Conservation (phyloP, 2,329 filamentous ascomycete genomes). For the Claviceps capensis region DNA sequence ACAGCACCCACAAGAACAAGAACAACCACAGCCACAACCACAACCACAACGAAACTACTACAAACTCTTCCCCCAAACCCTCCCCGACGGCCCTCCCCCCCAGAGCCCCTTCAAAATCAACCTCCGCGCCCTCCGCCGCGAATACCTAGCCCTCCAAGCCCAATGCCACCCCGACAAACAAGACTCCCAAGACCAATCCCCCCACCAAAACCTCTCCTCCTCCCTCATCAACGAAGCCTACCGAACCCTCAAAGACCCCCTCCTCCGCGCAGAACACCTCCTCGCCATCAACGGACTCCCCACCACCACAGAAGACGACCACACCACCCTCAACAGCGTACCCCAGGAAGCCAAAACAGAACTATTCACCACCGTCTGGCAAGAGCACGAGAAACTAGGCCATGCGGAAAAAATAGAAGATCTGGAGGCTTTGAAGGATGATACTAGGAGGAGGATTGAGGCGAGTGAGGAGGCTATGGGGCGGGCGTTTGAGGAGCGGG, state of each 20-base stretch:
- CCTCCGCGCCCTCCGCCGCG: slow-evolving; percentile 53
- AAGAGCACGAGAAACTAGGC: slow-evolving; percentile 59
- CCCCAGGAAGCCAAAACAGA: slow-evolving; percentile 68
- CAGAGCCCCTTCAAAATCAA: slow-evolving; percentile 63
- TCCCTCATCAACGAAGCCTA: slow-evolving; percentile 85
- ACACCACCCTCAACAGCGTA: slow-evolving; percentile 26
- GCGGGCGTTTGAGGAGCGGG: slow-evolving; percentile 49
- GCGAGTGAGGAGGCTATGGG: slow-evolving; percentile 50
- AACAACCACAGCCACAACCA: background rate
- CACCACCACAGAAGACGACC: background rate
- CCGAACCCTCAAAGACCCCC: slow-evolving; percentile 64
- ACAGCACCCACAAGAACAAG: background rate
- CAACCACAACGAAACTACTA: slow-evolving; percentile 48
- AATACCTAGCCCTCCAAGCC: slow-evolving; percentile 77
- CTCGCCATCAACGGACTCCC: slow-evolving; percentile 45
- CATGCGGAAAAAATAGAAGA: slow-evolving; percentile 26
- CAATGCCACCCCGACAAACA: slow-evolving; percentile 61
- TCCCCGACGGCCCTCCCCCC: slow-evolving; percentile 68
- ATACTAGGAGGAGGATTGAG: slow-evolving; percentile 55
- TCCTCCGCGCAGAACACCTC: slow-evolving; percentile 79
- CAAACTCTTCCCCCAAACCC: slow-evolving; percentile 71
- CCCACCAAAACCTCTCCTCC: slow-evolving; percentile 69
- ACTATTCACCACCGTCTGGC: slow-evolving; percentile 66
- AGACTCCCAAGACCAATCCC: slow-evolving; percentile 49
- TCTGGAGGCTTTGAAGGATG: slow-evolving; percentile 40